Conservation (phyloP, 768 basidiomycete species). For the Lactarius pseudohatsudake region DNA sequence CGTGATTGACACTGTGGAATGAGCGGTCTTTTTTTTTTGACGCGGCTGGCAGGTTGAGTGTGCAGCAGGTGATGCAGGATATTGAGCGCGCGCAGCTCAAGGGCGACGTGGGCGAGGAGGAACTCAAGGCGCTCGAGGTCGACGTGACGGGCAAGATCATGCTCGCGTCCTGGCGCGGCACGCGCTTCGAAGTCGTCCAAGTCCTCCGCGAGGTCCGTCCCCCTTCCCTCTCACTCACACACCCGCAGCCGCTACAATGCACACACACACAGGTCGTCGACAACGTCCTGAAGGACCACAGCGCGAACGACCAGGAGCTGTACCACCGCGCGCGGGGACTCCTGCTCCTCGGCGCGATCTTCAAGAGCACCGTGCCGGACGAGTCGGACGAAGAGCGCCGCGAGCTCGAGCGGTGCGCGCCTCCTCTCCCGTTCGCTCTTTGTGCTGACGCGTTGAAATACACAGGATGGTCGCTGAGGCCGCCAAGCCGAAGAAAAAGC, state of each 20-base stretch:
- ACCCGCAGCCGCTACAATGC: background rate
- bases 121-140: constrained; percentile 82
- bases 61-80: constrained; percentile 80
- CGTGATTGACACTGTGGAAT: constrained; percentile 36
- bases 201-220: constrained; percentile 68
- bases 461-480: constrained; percentile 85
- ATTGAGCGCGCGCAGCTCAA: constrained; percentile 89
- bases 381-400: constrained; percentile 92
- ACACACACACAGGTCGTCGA: constrained; percentile 61
- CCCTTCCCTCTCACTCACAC: constrained; percentile 12
- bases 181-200: constrained; percentile 90
- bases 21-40: too few species aligned
- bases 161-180: constrained; percentile 97
- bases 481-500: constrained; percentile 59
- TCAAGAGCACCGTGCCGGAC: constrained; percentile 82
- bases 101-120: constrained; percentile 85
- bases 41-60: constrained; percentile 52
- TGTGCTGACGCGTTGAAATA: background rate
- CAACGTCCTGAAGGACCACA: constrained; percentile 78
- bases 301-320: constrained; percentile 66
- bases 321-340: constrained; percentile 86
- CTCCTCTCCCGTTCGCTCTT: too few species aligned
- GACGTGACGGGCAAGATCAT: constrained; percentile 95
- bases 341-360: constrained; percentile 85
- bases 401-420: constrained; percentile 81